phyloP scores from a whole-genome alignment of 1,284 basidiomycete species.

The Afroboletus lepidellus region DNA sequence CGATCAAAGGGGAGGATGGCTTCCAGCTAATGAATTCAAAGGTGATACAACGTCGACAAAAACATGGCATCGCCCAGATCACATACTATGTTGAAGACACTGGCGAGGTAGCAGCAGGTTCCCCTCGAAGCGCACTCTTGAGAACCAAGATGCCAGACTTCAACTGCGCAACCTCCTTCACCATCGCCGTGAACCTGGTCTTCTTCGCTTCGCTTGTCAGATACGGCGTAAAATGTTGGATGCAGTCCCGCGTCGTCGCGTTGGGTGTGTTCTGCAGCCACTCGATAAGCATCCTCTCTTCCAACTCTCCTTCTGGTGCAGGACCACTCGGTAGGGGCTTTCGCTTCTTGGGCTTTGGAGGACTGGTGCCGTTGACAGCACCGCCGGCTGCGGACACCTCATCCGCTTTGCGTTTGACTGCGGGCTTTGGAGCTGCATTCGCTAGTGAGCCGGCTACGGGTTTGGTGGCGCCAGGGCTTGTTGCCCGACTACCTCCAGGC shows the following conservation, averaged over 20 bases:
- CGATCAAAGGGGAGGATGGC: not conserved
- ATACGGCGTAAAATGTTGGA: constrained; percentile 74
- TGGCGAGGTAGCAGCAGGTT: constrained; percentile 28
- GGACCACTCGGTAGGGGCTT: constrained; percentile 45
- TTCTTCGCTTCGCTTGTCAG: constrained; percentile 68
- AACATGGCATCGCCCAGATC: constrained; percentile 14
- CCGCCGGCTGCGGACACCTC: constrained; percentile 36
- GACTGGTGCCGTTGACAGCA: constrained; percentile 32
- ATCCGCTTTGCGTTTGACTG: constrained; percentile 71
- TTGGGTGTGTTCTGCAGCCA: constrained; percentile 66
- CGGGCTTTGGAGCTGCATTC: constrained; percentile 21
- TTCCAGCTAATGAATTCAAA: constrained; percentile 16
- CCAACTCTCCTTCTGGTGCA: constrained; percentile 53
- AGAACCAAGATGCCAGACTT: constrained; percentile 65
- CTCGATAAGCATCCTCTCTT: constrained; percentile 63
- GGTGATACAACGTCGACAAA: constrained; percentile 21
- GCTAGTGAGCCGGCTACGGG: constrained; percentile 34
- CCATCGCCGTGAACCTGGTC: constrained; percentile 66
- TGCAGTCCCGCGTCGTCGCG: constrained; percentile 71
- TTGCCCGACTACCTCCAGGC: constrained; percentile 42
- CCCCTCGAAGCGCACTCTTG: constrained; percentile 42
- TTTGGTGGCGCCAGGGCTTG: constrained; percentile 39
- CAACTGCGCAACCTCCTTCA: constrained; percentile 72
- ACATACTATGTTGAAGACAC: constrained; percentile 27
- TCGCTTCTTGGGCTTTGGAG: constrained; percentile 65